A percentile compares a stretch with the other conserved stretches of the same genome.
phyloP scores from a whole-genome alignment of 345 rosid genomes.

The Adansonia digitata region DNA sequence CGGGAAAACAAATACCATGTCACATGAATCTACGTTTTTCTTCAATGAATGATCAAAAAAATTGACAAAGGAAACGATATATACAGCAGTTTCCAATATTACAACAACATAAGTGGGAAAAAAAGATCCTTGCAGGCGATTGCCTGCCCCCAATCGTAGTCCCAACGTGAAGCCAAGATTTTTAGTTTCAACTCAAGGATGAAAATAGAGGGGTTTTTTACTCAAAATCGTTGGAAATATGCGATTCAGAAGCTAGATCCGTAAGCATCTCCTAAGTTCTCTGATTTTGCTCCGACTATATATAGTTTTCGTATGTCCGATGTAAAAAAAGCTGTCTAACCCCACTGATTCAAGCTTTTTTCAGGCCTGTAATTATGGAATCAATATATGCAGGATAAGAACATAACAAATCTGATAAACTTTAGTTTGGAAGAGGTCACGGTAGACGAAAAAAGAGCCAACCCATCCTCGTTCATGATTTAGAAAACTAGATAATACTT shows the following conservation, averaged over 20 bases:
- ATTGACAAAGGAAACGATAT: neutral
- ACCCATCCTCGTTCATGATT: neutral
- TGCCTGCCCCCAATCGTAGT: neutral
- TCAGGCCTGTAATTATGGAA: constrained; percentile 26
- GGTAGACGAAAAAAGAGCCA: neutral
- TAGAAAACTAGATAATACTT: neutral
- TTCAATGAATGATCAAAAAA: constrained; percentile 6
- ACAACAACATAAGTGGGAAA: neutral
- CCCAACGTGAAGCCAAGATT: constrained; percentile 4
- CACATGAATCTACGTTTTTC: constrained; percentile 24
- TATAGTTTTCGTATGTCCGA: constrained; percentile 1
- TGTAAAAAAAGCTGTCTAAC: constrained; percentile 7
- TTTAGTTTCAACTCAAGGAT: constrained; percentile 5
- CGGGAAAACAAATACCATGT: constrained; percentile 18
- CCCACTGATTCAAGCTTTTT: constrained; percentile 6
- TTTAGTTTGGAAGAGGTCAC: neutral
- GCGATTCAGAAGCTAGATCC: constrained; percentile 6
- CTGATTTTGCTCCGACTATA: constrained; percentile 22
- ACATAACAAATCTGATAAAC: neutral
- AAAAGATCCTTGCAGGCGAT: neutral
- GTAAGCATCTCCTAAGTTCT: constrained; percentile 14
- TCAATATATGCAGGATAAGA: constrained; percentile 6
- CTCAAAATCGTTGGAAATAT: constrained; percentile 13
- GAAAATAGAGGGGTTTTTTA: constrained; percentile 11
- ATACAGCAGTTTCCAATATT: constrained; percentile 11